These are phyloP conservation scores for Ichthyophthirius multifiliis DNA, from an alignment of 169 alveolate species.

Conservation along the genomic window DNA sequence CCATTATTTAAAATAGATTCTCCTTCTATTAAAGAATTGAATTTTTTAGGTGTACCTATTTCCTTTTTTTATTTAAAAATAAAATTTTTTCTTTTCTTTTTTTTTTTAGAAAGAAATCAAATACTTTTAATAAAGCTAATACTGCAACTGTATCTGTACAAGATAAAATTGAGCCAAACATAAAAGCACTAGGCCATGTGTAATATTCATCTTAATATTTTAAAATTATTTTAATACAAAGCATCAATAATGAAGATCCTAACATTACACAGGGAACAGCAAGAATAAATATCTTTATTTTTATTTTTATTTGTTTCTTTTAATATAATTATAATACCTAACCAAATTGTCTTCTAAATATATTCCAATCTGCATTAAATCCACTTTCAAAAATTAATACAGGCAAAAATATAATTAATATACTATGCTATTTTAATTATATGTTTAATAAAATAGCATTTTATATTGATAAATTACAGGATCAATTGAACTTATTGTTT, in stretches of 20 bases:
- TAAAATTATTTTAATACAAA: conserved; percentile 17
- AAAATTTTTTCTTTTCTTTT: too few relatives aligned
- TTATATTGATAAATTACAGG: not conserved
- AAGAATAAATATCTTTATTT: not conserved
- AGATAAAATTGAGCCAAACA: conserved; percentile 51
- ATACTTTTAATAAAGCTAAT: conserved; percentile 30
- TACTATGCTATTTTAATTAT: not conserved
- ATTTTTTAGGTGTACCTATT: conserved; percentile 50
- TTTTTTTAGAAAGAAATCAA: too few relatives aligned
- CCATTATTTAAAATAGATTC: conserved; percentile 51
- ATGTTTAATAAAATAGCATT: too few relatives aligned
- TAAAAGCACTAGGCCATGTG: conserved; percentile 43
- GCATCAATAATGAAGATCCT: conserved; percentile 14
- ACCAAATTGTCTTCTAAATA: conserved; percentile 21
- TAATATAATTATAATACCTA: not conserved
- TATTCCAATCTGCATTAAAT: conserved; percentile 23
- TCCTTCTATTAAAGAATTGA: conserved; percentile 51
- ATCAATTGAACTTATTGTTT: not conserved
- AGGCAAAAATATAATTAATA: not conserved
- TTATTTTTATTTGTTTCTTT: too few relatives aligned
- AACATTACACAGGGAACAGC: conserved; percentile 42
- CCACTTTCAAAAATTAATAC: not conserved
- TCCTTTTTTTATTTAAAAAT: not conserved
- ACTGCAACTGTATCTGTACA: conserved; percentile 66
- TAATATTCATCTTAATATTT: conserved; percentile 41